Percentiles rank a stretch among this genome's conserved stretches.
phyloP scores from a whole-genome alignment of 2,329 filamentous ascomycete species.

The Raffaelea albimanens region DNA sequence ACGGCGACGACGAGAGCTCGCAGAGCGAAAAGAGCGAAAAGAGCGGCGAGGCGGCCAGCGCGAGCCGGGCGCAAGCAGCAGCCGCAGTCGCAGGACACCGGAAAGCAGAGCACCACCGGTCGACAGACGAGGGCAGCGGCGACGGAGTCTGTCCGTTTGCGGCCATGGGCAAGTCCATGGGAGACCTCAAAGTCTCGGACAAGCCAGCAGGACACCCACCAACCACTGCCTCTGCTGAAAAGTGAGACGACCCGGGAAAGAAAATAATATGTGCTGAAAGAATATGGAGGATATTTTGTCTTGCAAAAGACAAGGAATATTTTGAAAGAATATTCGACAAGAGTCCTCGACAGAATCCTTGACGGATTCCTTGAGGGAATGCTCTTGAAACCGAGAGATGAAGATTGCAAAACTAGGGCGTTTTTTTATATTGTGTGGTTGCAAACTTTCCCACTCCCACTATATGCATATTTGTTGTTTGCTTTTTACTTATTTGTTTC shows the following conservation, averaged over 20 bases:
- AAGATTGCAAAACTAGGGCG: no score
- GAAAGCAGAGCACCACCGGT: neutral
- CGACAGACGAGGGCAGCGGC: neutral
- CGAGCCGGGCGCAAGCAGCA: no score
- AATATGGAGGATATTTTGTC: no score
- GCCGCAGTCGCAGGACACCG: neutral
- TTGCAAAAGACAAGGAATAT: neutral
- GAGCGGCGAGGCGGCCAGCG: neutral
- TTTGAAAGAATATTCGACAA: no score
- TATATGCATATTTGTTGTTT: neutral
- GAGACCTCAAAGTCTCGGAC: constrained; percentile 10
- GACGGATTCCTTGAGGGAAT: no score
- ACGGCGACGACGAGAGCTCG: constrained; percentile 22
- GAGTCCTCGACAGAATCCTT: no score
- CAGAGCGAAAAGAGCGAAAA: neutral
- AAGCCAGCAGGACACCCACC: neutral
- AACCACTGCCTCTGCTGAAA: neutral
- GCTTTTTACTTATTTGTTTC: neutral
- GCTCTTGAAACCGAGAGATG: no score
- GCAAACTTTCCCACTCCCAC: no score
- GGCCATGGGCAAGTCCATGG: constrained; percentile 13
- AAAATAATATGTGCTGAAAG: no score
- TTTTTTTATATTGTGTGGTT: no score
- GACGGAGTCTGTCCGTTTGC: constrained; percentile 19
- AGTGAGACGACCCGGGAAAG: neutral